Evolutionary conservation across 2,329 filamentous ascomycete genomes (phyloP).

Genomic region (Chaetomium olivaceum): DNA sequence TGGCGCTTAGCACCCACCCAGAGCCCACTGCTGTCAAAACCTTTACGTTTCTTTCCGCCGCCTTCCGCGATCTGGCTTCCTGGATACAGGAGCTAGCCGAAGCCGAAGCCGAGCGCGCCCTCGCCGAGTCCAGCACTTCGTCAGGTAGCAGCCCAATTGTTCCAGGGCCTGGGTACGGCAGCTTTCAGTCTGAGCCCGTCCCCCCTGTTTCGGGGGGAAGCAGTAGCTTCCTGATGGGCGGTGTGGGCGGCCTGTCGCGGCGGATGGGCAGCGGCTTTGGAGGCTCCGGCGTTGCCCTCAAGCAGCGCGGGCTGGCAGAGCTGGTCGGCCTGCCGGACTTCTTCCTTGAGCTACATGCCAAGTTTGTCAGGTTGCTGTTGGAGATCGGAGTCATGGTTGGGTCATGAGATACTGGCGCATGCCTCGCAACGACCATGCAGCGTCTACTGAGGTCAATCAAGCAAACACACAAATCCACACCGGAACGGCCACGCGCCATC

Average conservation of each 20-base stretch:
- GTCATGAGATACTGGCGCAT: not conserved
- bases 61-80: slow-evolving; percentile 63
- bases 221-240: slow-evolving; percentile 59
- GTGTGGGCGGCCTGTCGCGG: slow-evolving; percentile 55
- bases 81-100: slow-evolving; percentile 69
- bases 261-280: slow-evolving; percentile 57
- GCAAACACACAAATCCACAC: not conserved
- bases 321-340: slow-evolving; percentile 67
- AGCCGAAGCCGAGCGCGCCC: slow-evolving; percentile 58
- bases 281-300: slow-evolving; percentile 56
- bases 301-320: slow-evolving; percentile 63
- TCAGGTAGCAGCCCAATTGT: slow-evolving; percentile 42
- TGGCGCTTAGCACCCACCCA: slow-evolving; percentile 65
- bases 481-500: not conserved
- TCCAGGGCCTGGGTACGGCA: slow-evolving; percentile 45
- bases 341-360: slow-evolving; percentile 65
- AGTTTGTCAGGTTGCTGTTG: slow-evolving; percentile 63
- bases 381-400: slow-evolving; percentile 57
- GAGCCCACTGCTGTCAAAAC: slow-evolving; percentile 66
- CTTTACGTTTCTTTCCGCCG: slow-evolving; percentile 61
- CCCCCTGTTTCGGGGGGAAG: slow-evolving; percentile 34
- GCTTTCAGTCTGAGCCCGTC: slow-evolving; percentile 35
- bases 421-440: no score
- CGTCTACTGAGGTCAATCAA: not conserved
- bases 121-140: slow-evolving; percentile 43